Base-by-base conservation (phyloP, 1,284 basidiomycete genomes). In the Vanrija sp. region DNA sequence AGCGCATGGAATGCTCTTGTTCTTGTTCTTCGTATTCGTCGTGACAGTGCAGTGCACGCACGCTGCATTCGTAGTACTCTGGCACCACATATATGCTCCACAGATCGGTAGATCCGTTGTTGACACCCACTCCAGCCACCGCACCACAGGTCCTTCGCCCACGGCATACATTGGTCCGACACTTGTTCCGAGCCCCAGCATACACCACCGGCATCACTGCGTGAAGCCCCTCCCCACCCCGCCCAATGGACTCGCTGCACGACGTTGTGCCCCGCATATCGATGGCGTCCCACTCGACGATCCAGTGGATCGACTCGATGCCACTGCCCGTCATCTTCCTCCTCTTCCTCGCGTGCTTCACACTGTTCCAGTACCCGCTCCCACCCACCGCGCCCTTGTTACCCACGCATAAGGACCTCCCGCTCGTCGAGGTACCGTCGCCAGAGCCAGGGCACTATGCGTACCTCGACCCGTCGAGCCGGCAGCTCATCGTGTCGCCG, bases 391-490 rank as follows among this genome's bases (percentile, higher is more conserved):
- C 10, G 2, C 21, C 54, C 12, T 23, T 55, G 34, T 43, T 47
- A 3, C 45, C 45, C 15, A 50, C 48, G 14, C 16, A 29, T 2
- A 26, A 10, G 28, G 40, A 21, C 9, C 12, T 25, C 15, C 39
- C 2, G 38, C 43, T 58, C 12, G 52, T 58, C 23, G 26, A 43
- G 10, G 43, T 58, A 14, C 56, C 43, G 23, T 15, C 38, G 5
- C 38, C 44, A 6, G 40, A 45, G 5, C 44, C 44, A 2, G 52
- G 56, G 15, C 42, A 43, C 5, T 58, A 43, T n/a, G 54, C 51
- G 38, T 58, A 58, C 50, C 50, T 58, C 43, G 49, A 58, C 53
- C 44, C 40, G 3, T 7, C 26, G 16, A 44, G 19, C 21, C 53
- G 57, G n/a, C 49, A 49, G 23, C 52, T 58, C 28, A 46, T 58